These are phyloP conservation scores for Carex myosuroides DNA, from an alignment of 176 grass and related monocot species.

Conservation along the genomic window DNA sequence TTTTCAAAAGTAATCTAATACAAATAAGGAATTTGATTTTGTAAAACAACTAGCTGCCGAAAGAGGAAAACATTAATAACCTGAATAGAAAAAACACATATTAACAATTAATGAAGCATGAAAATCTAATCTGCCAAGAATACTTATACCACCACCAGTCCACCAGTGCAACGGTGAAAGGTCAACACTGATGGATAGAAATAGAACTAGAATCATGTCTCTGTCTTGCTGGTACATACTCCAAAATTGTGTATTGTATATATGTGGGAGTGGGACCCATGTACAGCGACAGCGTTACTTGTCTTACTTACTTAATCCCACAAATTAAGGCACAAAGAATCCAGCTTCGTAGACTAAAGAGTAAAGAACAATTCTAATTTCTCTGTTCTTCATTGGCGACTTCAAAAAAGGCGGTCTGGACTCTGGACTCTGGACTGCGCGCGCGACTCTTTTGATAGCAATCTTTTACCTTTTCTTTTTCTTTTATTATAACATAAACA, in stretches of 20 bases:
- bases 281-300: not conserved
- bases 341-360: not conserved
- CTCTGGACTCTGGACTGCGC: not conserved
- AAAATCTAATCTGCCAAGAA: not conserved
- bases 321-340: not conserved
- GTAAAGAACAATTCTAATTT: not conserved
- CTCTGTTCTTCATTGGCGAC: not conserved
- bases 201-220: not conserved
- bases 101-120: not conserved
- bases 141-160: not conserved
- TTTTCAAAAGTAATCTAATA: not conserved
- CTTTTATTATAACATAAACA: not conserved
- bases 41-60: not conserved
- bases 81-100: not conserved
- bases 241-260: not conserved
- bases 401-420: conserved; percentile 25
- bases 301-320: not conserved
- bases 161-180: not conserved
- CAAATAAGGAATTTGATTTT: not conserved
- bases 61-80: not conserved
- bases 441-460: not conserved
- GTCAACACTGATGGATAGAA: not conserved
- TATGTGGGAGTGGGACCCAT: not conserved
- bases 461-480: not conserved
- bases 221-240: not conserved